Evolutionary conservation across 768 basidiomycete genomes (phyloP), one percentile per base, ranked within the genome.

Genomic region (Phylloporus sp.): DNA sequence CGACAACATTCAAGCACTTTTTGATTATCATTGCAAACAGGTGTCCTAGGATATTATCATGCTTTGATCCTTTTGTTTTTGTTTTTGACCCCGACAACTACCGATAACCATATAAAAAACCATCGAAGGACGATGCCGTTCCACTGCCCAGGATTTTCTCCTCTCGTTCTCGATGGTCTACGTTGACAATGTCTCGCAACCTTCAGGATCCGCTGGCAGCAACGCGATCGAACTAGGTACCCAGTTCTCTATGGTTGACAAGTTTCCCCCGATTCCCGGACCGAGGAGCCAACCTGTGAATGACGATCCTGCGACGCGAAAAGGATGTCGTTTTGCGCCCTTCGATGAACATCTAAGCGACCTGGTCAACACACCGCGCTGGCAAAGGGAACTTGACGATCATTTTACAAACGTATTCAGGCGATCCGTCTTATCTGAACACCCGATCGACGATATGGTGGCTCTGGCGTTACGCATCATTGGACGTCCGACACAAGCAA

Each of bases 301-400:
- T 5, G 10, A 26, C n/a, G 41, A 31, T n/a, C 28, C 16, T 10
- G 28, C 20, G 38, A 49, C n/a, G 28, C 23, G 20, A 10, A 29
- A 31, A n/a, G 26, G 18, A 28, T 34, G 20, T 34, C 47, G 40
- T 42, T 54, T 56, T 50, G 20, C 47, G 18, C 63, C 54, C 34
- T 55, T 52, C 28, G 55, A 50, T 7, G 55, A 52, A 13, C 42
- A 50, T 34, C 27, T 34, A 11, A 38, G 52, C 36, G 39, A n/a
- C 34, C 36, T 40, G 15, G 22, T 10, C 40, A 10, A 31, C 15
- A 49, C 20, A 16, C 49, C 55, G 2, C 27, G 18, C 20, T 64
- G 54, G 58, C 48, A 62, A 42, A 36, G 40, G 35, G 40, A 51
- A 45, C 47, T 66, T 20, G 53, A 63, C 8, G 35, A 36, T 11